Conservation (phyloP, 805 yeast species). For the Groenewaldozyma tartarivorans region DNA sequence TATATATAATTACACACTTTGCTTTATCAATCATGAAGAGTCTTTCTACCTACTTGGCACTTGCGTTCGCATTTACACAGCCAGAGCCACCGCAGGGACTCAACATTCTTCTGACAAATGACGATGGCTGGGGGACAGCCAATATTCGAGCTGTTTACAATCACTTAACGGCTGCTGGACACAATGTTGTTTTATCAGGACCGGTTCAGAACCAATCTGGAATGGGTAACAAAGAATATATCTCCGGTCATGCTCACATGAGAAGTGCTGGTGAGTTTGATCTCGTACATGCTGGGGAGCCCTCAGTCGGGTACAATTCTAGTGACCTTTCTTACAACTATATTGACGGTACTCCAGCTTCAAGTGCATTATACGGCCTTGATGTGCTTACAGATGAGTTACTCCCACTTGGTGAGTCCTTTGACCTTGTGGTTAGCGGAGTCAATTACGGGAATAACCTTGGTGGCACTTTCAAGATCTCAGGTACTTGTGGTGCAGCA, state of each 20-base stretch:
- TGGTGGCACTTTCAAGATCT: slow-evolving; percentile 32
- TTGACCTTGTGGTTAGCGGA: slow-evolving; percentile 39
- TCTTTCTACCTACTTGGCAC: too few species aligned
- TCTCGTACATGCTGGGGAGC: slow-evolving; percentile 38
- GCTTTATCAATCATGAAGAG: too few species aligned
- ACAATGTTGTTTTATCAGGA: slow-evolving; percentile 41
- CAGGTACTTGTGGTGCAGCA: slow-evolving; percentile 37
- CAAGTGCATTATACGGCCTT: slow-evolving; percentile 35
- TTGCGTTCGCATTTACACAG: too few species aligned
- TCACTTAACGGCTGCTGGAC: slow-evolving; percentile 39
- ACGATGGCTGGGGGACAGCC: slow-evolving; percentile 49
- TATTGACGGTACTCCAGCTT: slow-evolving; percentile 39
- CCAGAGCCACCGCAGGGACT: too few species aligned
- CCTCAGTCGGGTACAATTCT: slow-evolving; percentile 38
- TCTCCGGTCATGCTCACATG: slow-evolving; percentile 29
- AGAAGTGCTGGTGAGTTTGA: slow-evolving; percentile 35
- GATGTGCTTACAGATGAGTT: slow-evolving; percentile 34
- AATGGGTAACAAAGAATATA: slow-evolving; percentile 43
- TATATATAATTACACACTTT: too few species aligned
- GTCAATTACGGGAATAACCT: slow-evolving; percentile 38
- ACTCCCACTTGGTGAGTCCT: slow-evolving; percentile 27
- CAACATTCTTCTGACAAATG: slow-evolving; percentile 43
- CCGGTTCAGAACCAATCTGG: slow-evolving; percentile 46
- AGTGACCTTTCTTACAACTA: slow-evolving; percentile 33
- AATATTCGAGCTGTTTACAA: slow-evolving; percentile 48